These are phyloP conservation scores for Sclerotinia nivalis DNA, from an alignment of 2,329 filamentous ascomycete genomes.

Conservation along the genomic window DNA sequence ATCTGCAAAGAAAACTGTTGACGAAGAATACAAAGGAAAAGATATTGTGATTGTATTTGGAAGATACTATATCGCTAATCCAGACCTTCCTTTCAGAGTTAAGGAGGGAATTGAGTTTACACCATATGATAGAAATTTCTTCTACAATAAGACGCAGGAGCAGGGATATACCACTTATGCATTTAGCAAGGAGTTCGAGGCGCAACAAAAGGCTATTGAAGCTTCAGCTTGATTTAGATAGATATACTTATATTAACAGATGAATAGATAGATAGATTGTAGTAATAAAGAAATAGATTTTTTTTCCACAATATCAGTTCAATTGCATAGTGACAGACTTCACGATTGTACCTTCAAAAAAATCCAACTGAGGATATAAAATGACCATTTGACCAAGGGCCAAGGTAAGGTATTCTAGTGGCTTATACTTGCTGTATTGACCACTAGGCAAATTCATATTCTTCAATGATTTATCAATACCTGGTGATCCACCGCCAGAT, in stretches of 20 bases:
- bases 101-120: constrained; percentile 44
- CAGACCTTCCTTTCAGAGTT: constrained; percentile 48
- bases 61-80: constrained; percentile 49
- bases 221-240: neutral
- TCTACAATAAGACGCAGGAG: constrained; percentile 41
- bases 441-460: neutral
- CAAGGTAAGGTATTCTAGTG: no score
- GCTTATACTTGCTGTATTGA: no score
- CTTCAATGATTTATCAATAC: neutral
- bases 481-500: neutral
- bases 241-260: neutral
- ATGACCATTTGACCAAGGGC: no score
- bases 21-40: constrained; percentile 41
- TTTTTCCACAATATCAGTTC: neutral
- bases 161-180: constrained; percentile 44
- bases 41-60: constrained; percentile 48
- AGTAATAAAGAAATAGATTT: neutral
- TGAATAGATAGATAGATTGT: neutral
- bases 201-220: constrained; percentile 21
- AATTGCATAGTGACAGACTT: neutral
- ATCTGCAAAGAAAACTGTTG: constrained; percentile 44
- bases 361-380: no score
- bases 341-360: no score
- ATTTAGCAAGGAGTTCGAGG: constrained; percentile 40
- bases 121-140: constrained; percentile 45